Percentiles rank a stretch among this genome's conserved stretches.
Conservation (phyloP, 495 filamentous ascomycete genomes). For the Aspergillus mulundensis region DNA sequence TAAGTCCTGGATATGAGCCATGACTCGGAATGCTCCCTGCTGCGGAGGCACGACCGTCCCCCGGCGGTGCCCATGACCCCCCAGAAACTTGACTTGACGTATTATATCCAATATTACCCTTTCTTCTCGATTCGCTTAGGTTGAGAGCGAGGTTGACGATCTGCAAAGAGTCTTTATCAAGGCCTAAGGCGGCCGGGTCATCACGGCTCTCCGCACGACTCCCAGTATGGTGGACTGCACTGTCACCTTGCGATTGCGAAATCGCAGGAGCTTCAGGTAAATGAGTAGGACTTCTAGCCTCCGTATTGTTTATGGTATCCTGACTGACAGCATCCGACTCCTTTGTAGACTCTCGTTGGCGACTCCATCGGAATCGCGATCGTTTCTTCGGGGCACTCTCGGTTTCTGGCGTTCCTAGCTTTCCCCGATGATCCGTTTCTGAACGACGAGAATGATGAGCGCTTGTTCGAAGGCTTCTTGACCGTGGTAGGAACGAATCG, state of each 20-base stretch:
- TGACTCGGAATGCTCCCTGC: constrained; percentile 13
- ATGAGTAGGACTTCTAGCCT: not conserved
- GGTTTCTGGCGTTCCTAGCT: constrained; percentile 30
- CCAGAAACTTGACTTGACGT: constrained; percentile 29
- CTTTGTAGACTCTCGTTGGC: constrained; percentile 29
- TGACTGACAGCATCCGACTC: constrained; percentile 13
- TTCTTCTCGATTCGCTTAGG: constrained; percentile 75
- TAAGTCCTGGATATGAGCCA: constrained; percentile 17
- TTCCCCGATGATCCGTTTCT: constrained; percentile 26
- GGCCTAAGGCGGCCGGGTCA: constrained; percentile 22
- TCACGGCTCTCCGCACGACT: not conserved
- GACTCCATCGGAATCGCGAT: constrained; percentile 37
- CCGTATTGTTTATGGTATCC: constrained; percentile 1
- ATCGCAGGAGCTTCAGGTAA: not conserved
- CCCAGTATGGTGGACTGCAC: constrained; percentile 2
- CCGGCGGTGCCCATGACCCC: constrained; percentile 49
- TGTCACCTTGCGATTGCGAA: constrained; percentile 11
- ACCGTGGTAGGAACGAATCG: constrained; percentile 34
- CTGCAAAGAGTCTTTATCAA: constrained; percentile 74
- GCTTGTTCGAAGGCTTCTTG: constrained; percentile 25
- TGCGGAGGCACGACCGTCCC: constrained; percentile 21
- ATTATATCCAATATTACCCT: constrained; percentile 35
- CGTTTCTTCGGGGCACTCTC: constrained; percentile 37
- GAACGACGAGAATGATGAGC: constrained; percentile 26
- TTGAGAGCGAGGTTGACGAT: constrained; percentile 89